phyloP scores from a whole-genome alignment of 129 eudicot genomes.

The carrot (Daucus carota) region DNA sequence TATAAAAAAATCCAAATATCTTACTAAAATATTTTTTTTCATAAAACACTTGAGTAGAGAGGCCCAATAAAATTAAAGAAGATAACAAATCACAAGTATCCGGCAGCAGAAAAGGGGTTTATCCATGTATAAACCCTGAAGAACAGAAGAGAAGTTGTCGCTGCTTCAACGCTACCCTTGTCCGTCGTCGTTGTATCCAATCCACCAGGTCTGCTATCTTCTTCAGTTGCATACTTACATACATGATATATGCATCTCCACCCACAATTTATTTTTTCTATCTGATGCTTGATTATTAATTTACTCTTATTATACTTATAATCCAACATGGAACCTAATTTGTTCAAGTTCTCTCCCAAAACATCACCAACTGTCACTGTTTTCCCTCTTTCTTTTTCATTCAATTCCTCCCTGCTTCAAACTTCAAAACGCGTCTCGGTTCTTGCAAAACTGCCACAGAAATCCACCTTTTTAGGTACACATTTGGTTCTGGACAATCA shows the following conservation, averaged over 20 bases:
- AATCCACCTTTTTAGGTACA: constrained; percentile 46
- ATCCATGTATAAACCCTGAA: too few relatives aligned
- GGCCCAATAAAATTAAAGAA: too few relatives aligned
- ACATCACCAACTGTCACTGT: constrained; percentile 34
- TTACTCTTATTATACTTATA: constrained; percentile 5
- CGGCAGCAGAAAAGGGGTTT: too few relatives aligned
- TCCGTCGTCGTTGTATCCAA: too few relatives aligned
- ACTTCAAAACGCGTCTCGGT: constrained; percentile 26
- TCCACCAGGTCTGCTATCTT: constrained; percentile 20
- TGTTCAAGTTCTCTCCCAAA: constrained; percentile 30
- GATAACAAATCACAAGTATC: too few relatives aligned
- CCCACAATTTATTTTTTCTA: background rate
- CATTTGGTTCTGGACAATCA: constrained; percentile 24
- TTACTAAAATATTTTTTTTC: too few relatives aligned
- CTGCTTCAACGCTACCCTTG: too few relatives aligned
- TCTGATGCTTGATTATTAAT: background rate
- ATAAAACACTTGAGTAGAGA: too few relatives aligned
- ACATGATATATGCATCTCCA: constrained; percentile 3
- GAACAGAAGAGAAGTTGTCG: too few relatives aligned
- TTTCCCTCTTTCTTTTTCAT: constrained; percentile 47
- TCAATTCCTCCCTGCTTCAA: constrained; percentile 29
- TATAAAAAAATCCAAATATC: too few relatives aligned
- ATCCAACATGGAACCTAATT: constrained; percentile 34
- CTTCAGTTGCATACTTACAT: background rate
- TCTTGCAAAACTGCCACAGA: constrained; percentile 10